These are phyloP conservation scores for Xylariaceae sp. DNA, from an alignment of 2,329 filamentous ascomycete species.

Conservation along the genomic window DNA sequence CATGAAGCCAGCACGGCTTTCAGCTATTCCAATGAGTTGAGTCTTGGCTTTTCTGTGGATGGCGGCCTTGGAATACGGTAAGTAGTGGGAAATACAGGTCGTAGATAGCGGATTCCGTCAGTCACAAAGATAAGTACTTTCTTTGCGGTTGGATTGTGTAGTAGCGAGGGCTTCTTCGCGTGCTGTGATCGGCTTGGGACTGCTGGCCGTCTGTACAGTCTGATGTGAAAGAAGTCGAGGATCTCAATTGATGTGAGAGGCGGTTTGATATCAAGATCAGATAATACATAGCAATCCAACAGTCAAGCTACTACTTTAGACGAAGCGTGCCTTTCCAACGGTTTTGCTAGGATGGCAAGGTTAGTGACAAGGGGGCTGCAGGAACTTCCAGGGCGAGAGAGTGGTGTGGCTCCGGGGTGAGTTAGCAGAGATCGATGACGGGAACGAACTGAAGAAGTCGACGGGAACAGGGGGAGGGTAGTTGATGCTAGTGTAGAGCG, in stretches of 20 bases:
- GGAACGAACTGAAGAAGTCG: slow-evolving; percentile 20
- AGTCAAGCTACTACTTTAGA: neutral
- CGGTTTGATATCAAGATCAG: slow-evolving; percentile 23
- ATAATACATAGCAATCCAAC: slow-evolving; percentile 15
- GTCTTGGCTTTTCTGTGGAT: neutral
- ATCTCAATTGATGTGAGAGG: slow-evolving; percentile 9
- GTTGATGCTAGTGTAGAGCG: neutral
- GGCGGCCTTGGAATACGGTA: neutral
- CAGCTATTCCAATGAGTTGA: neutral
- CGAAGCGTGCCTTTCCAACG: slow-evolving; percentile 21
- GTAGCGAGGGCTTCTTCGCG: neutral
- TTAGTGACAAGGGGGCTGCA: slow-evolving; percentile 19
- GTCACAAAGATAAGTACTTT: neutral
- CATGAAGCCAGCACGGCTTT: neutral
- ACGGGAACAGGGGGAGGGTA: slow-evolving; percentile 7
- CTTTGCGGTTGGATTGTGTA: no score
- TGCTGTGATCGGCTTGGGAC: slow-evolving; percentile 1
- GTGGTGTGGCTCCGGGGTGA: slow-evolving; percentile 19
- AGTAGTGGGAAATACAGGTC: neutral
- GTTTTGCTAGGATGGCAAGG: slow-evolving; percentile 20
- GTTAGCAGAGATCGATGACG: slow-evolving; percentile 20
- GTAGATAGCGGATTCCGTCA: neutral
- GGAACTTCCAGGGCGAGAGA: slow-evolving; percentile 17
- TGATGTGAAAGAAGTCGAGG: slow-evolving; percentile 6
- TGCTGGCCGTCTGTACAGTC: slow-evolving; percentile 1